A percentile compares a stretch with the other conserved stretches of the same genome.
Evolutionary conservation across 192 early-diverging fungal genomes (phyloP).

Genomic region (Funneliformis mosseae): DNA sequence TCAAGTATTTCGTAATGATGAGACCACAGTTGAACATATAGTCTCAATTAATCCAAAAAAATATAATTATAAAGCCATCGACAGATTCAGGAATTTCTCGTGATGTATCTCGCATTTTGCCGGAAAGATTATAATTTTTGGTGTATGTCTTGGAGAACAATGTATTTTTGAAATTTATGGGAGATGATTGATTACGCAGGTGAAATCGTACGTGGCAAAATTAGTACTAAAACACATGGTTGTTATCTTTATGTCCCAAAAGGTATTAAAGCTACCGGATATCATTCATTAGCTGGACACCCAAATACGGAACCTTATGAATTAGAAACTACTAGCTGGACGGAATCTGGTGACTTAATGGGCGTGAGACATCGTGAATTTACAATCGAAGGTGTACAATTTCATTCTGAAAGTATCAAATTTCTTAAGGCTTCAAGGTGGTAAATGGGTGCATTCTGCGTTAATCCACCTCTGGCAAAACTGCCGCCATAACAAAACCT

Average conservation of each 20-base stretch:
- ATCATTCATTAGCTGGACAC: constrained; percentile 95
- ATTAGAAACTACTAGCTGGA: constrained; percentile 87
- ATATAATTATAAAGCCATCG: constrained; percentile 93
- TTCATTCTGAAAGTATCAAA: constrained; percentile 95
- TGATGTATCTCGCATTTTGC: constrained; percentile 81
- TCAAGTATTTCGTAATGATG: constrained; percentile 90
- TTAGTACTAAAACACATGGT: constrained; percentile 87
- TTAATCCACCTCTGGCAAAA: constrained; percentile 48
- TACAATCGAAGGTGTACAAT: constrained; percentile 96
- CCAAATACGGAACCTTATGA: constrained; percentile 76
- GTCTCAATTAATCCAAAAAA: constrained; percentile 80
- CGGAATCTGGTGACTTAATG: constrained; percentile 86
- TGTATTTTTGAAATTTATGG: constrained; percentile 97
- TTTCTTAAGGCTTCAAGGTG: constrained; percentile 86
- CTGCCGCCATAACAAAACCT: constrained; percentile 39
- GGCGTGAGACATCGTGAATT: constrained; percentile 88
- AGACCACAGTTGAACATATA: constrained; percentile 85
- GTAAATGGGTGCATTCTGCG: constrained; percentile 70
- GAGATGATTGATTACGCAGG: constrained; percentile 88
- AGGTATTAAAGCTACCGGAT: constrained; percentile 87
- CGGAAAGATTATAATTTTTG: constrained; percentile 94
- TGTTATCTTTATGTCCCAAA: constrained; percentile 84
- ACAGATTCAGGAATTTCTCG: constrained; percentile 90
- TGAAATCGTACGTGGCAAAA: constrained; percentile 98
- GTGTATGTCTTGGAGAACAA: constrained; percentile 97